Base-by-base conservation (phyloP, 2,329 filamentous ascomycete genomes). In the Aspergillus aculeatus region DNA sequence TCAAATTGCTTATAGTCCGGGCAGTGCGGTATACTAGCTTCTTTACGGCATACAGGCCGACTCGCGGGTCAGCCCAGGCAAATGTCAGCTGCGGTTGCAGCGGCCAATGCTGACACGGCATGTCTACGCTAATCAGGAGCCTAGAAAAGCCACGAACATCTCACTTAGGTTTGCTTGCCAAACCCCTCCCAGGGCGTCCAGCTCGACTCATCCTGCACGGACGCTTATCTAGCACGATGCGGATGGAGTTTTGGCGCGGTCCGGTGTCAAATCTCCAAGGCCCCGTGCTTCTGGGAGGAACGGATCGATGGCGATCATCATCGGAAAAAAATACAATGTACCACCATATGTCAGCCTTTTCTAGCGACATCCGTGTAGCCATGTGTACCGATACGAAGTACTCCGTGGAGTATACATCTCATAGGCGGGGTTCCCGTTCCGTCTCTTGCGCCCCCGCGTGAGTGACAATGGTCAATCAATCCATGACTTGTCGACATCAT, bases 41-140 rank as follows among this genome's bases (percentile, higher is more conserved):
- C 21, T 47, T 56, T 44, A 24, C 12, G n/a, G 52, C 32, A 47
- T 26, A 35, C 38, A 50, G 29, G 32, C 47, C 10, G 41, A 55
- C 29, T 19, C 4, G 50, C 55, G 32, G 14, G 12, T 16, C 10
- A 35, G 32, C 31, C 44, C 24, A 50, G 48, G 21, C n/a, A 48
- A n/a, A 31, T 50, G 49, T 62, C 58, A 58, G 58, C 61, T 62
- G 55, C 61, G 48, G 55, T 16, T 55, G 41, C 19, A 55, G 60
- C 60, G 54, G 54, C 60, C 57, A 59, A 32, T 16, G n/a, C 47
- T 49, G 54, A 48, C 53, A 44, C 19, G 38, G 14, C 38, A 44
- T 9, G 16, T n/a, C 16, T 19, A 44, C 5, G 44, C 35, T 59
- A 56, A 38, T 48, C 44, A 26, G 5, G 38, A 12, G 14, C 6